Evolutionary conservation across 192 early-diverging fungal species (phyloP).

Genomic region (Globomyces pollinis-pini): DNA sequence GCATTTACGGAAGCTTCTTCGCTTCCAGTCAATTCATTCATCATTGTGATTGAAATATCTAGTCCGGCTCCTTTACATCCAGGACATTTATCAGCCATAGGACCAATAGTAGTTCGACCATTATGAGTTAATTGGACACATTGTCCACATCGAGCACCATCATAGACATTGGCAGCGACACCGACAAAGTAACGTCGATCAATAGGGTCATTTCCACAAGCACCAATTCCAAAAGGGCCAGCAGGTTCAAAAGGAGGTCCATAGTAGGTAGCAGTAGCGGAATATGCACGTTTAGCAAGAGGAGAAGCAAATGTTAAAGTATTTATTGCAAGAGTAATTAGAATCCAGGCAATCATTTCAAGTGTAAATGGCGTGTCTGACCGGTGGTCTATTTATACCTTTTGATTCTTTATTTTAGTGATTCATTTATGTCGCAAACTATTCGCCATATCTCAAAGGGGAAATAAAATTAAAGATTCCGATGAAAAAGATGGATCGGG

Average conservation of each 20-base stretch:
- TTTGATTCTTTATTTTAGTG: too few relatives aligned
- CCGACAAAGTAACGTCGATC: background rate
- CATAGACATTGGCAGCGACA: background rate
- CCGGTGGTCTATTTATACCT: too few relatives aligned
- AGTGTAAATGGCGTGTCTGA: too few relatives aligned
- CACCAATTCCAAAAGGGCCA: background rate
- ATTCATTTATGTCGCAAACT: too few relatives aligned
- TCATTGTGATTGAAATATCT: background rate
- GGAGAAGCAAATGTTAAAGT: too few relatives aligned
- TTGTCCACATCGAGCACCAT: background rate
- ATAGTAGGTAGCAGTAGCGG: background rate
- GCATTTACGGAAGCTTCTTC: background rate
- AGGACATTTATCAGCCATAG: background rate
- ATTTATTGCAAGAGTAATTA: too few relatives aligned
- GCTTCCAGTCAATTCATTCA: background rate
- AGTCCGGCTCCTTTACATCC: background rate
- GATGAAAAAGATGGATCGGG: too few relatives aligned
- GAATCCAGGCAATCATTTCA: too few relatives aligned
- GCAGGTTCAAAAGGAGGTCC: background rate
- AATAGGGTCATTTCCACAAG: constrained; percentile 4
- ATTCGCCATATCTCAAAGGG: too few relatives aligned
- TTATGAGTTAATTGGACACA: constrained; percentile 4
- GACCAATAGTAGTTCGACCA: background rate
- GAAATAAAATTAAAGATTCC: too few relatives aligned
- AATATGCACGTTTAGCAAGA: too few relatives aligned